Conservation (phyloP, 176 grass and related monocot species). For the Ampelocalamus luodianensis region DNA sequence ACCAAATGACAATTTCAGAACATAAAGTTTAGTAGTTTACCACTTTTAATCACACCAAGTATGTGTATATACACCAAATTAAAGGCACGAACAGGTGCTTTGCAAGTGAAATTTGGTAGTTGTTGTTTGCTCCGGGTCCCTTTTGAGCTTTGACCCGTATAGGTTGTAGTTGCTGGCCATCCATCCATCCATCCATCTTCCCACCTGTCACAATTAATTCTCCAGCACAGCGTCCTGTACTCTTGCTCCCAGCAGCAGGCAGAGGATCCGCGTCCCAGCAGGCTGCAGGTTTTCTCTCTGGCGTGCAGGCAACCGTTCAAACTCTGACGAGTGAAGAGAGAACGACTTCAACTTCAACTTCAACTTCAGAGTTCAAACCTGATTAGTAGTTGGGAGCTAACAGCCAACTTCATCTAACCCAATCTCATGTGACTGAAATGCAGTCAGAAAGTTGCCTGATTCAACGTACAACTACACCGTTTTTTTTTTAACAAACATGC, state of each 20-base stretch:
- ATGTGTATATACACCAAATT: background rate
- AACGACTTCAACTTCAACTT: background rate
- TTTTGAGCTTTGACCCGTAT: slow-evolving; percentile 23
- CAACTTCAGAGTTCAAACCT: background rate
- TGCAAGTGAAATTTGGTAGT: slow-evolving; percentile 40
- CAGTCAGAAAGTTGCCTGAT: background rate
- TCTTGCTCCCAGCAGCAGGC: background rate
- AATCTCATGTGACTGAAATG: background rate
- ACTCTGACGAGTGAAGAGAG: background rate
- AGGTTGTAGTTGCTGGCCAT: background rate
- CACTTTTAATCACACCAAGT: background rate
- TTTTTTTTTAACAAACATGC: background rate
- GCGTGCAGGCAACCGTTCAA: slow-evolving; percentile 9
- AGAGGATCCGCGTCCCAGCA: too few species aligned
- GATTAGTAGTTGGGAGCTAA: background rate
- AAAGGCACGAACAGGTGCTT: background rate
- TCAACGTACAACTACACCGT: background rate
- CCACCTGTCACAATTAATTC: slow-evolving; percentile 36
- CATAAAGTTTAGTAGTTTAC: slow-evolving; percentile 1
- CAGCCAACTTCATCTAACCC: slow-evolving; percentile 29
- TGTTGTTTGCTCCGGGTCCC: background rate
- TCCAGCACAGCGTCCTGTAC: background rate
- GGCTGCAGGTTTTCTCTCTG: background rate
- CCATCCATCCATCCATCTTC: background rate
- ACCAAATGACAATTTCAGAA: background rate